Base-by-base conservation (phyloP, 2,329 filamentous ascomycete species). In the Arthroderma sp. region DNA sequence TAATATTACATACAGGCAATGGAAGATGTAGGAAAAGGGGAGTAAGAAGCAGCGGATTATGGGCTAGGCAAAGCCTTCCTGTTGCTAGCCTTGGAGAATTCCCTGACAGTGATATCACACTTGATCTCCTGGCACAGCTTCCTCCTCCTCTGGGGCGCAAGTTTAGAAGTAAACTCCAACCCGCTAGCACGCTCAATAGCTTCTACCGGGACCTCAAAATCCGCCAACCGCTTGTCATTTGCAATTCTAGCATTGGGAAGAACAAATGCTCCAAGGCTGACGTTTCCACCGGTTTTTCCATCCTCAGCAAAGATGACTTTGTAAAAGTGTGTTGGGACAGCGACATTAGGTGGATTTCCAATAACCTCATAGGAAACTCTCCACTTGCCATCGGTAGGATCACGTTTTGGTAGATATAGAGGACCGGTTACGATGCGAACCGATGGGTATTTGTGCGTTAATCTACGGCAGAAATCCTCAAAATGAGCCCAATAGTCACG, bases 401-500 rank as follows among this genome's bases (percentile, higher is more conserved):
- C 86, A 48, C 80, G 77, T 63, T 83, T 83, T 6, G 91, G 91
- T 22, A 98, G 75, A 66, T 98, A 98, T 37, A 98, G 67, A 2
- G 91, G 91, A 0, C 91, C 91, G 0, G 91, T 98, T 45, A 95
- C 85, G 53, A 96, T 81, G 50, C 91, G 76, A 28, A 98, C 89
- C 36, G 77, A 83, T 1, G 89, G 88, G 60, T 95, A 98, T 44
- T 71, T 74, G 39, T 71, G 67, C 1, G 88, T 89, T 52, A 98
- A 71, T 11, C 86, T 73, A 6, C 91, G 78, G 67, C 89, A 95
- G 60, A 96, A 98, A 60, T 95, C 89, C 68, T 98, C 91, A 53
- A 98, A 88, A 64, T 98, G 91, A 33, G 91, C 84, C 91, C 91
- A 98, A 75, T 98, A 98, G 69, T 98, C 91, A 42, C 91, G 77